Evolutionary conservation across 495 filamentous ascomycete genomes (phyloP).

Genomic region (Baudoinia panamericana): DNA sequence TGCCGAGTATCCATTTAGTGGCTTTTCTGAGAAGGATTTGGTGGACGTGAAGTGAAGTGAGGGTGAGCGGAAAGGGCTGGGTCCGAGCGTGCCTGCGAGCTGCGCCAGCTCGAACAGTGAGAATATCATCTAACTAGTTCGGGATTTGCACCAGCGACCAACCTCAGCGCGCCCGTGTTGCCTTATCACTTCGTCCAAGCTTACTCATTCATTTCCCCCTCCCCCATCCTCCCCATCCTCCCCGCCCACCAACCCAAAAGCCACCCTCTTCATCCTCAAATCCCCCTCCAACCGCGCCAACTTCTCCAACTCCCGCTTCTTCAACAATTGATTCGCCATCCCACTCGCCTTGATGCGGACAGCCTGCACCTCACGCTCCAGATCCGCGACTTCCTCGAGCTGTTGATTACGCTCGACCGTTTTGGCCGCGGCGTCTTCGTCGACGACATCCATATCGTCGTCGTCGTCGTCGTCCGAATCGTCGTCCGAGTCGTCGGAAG

Average conservation of each 20-base stretch:
- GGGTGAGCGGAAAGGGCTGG: too few relatives aligned
- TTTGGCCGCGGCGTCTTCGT: constrained; percentile 32
- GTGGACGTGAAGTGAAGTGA: too few relatives aligned
- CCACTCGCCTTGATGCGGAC: constrained; percentile 31
- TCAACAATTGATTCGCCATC: constrained; percentile 37
- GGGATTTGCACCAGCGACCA: too few relatives aligned
- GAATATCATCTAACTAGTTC: too few relatives aligned
- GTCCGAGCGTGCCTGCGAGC: too few relatives aligned
- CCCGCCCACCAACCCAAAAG: constrained; percentile 18
- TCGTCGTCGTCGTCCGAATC: constrained; percentile 38
- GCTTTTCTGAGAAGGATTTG: too few relatives aligned
- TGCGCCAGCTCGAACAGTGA: too few relatives aligned
- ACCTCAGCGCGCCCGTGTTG: too few relatives aligned
- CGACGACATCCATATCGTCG: constrained; percentile 16
- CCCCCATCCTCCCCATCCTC: constrained; percentile 10
- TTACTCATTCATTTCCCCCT: background rate
- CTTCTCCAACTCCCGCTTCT: constrained; percentile 39
- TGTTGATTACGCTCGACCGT: constrained; percentile 35
- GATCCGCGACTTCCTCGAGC: constrained; percentile 42
- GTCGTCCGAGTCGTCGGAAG: constrained; percentile 30
- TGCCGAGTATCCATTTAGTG: too few relatives aligned
- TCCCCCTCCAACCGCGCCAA: constrained; percentile 43
- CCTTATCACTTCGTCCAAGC: too few relatives aligned
- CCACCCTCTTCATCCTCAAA: constrained; percentile 42
- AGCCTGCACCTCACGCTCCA: constrained; percentile 34